Conservation (phyloP, 139 green algal genomes). For the Micractinium sp. region DNA sequence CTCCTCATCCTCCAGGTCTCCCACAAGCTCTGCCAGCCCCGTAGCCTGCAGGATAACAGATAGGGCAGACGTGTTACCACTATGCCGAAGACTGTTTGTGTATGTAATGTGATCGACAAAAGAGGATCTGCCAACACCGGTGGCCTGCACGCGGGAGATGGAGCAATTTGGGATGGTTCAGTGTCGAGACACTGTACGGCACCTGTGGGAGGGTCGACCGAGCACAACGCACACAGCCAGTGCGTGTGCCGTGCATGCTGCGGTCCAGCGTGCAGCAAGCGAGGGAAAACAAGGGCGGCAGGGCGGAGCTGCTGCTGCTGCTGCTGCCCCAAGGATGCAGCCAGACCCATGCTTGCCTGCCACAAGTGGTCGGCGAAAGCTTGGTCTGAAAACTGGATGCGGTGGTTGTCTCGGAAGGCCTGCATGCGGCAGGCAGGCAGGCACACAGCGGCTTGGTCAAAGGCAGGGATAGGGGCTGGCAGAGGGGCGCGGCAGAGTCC, state of each 20-base stretch:
- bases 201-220: too few species aligned
- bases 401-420: conserved; percentile 66
- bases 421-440: conserved; percentile 4
- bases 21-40: conserved; percentile 42
- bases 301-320: neutral
- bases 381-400: conserved; percentile 45
- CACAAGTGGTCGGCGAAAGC: conserved; percentile 41
- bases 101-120: too few species aligned
- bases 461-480: neutral
- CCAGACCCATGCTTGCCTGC: neutral
- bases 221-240: too few species aligned
- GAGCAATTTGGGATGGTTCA: too few species aligned
- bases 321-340: too few species aligned
- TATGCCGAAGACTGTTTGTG: too few species aligned
- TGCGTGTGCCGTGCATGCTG: too few species aligned
- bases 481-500: neutral
- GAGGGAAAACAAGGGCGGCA: neutral
- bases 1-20: conserved; percentile 34
- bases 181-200: too few species aligned
- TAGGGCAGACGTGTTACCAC: too few species aligned
- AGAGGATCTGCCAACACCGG: too few species aligned
- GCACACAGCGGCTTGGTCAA: neutral
- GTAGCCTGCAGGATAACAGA: neutral
- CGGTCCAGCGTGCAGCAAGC: neutral
- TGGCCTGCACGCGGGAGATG: too few species aligned